These are phyloP conservation scores for Aspergillus affinis DNA, from an alignment of 495 filamentous ascomycete genomes.

Conservation along the genomic window DNA sequence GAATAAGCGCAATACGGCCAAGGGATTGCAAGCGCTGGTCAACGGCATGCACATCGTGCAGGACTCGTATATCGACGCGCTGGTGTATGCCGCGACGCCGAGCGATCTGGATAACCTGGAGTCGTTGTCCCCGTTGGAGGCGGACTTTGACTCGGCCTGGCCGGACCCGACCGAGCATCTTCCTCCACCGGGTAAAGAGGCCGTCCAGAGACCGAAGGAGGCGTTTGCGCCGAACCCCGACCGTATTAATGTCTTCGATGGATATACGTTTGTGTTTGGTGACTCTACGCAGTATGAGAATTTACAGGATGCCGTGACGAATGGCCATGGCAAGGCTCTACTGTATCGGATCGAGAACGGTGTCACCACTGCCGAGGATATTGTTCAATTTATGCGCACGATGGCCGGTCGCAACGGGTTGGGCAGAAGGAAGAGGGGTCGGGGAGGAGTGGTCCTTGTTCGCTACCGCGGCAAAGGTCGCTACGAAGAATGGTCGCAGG, in stretches of 20 bases:
- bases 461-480: conserved; percentile 65
- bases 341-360: conserved; percentile 60
- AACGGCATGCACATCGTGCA: conserved; percentile 80
- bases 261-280: conserved; percentile 87
- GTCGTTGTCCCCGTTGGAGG: conserved; percentile 66
- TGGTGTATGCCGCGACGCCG: conserved; percentile 64
- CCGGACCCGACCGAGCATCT: conserved; percentile 71
- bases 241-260: conserved; percentile 74
- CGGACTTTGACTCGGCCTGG: conserved; percentile 80
- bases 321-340: conserved; percentile 80
- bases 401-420: conserved; percentile 71
- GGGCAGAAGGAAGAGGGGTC: conserved; percentile 58
- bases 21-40: conserved; percentile 83
- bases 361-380: conserved; percentile 69
- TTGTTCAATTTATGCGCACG: conserved; percentile 73
- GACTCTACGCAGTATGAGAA: conserved; percentile 75
- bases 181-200: conserved; percentile 74
- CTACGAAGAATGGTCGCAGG: conserved; percentile 65
- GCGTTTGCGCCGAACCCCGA: conserved; percentile 67
- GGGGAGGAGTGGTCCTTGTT: conserved; percentile 75
- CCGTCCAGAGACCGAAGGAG: conserved; percentile 56
- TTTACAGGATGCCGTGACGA: conserved; percentile 68
- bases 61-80: conserved; percentile 69
- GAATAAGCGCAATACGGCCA: conserved; percentile 85
- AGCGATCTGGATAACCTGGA: conserved; percentile 52